Evolutionary conservation across 2,329 filamentous ascomycete genomes (phyloP), one percentile per base, ranked within the genome.

Genomic region (Metarhizium guizhouense): DNA sequence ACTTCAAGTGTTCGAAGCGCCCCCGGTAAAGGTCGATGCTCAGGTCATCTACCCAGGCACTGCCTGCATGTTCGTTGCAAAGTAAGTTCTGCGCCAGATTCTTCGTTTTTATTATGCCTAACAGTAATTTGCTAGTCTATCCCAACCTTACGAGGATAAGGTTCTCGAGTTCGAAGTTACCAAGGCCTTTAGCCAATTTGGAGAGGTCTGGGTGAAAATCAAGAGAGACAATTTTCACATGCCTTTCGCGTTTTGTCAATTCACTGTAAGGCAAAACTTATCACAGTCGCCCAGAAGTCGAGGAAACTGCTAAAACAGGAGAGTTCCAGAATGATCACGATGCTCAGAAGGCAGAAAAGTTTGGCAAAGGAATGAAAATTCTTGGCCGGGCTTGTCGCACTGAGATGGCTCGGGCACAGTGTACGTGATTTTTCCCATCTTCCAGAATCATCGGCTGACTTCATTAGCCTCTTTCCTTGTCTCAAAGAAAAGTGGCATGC

Each of bases 201-300:
- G 84, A 6, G 73, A 71, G 0, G 79, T 83, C 29, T 86, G 76
- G 58, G 78, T 85, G 59, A 86, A 86, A 71, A 83, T 87, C 57
- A 79, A 81, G 42, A 79, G 83, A 18, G 83, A 86, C 61, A 58
- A 57, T 11, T 68, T 68, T 14, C 73, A 79, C 43, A 84, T 86
- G 79, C 84, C 84, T 0, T 84, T 82, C 63, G 83, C 82, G 0
- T 86, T 86, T 60, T 78, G 76, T 25, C 84, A 86, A 62, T 87
- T 75, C 62, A 84, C 79, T 2, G 83, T 84, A 64, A 72, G 78
- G 69, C 6, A 32, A 36, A 16, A 29, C 14, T 2, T 4, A 3
- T 32, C 34, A 11, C 30, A 4, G 13, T 48, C 10, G 0, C 40
- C 16, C 11, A 47, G 36, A n/a, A 7, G 10, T 38, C 2, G 16